Evolutionary conservation across 441 rosid genomes (phyloP), one percentile per base, ranked within the genome.

Genomic region (Populus hybrid): DNA sequence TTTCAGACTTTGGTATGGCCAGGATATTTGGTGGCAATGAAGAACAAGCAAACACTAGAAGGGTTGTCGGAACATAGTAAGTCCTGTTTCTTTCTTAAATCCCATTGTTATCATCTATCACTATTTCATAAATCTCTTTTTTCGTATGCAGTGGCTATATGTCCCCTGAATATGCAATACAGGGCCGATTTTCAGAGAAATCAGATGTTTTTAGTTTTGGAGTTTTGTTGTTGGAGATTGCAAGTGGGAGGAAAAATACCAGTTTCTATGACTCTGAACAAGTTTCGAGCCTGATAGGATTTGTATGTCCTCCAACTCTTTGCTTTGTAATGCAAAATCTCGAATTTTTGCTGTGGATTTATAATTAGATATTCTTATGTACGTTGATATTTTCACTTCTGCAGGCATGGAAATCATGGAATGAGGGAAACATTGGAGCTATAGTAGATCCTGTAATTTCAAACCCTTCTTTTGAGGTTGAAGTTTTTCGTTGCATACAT

Each of bases 391-490:
- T 6, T 11, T 18, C 18, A 10, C 3, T 70, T 70, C 5, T 53
- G 50, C 81, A 90, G 97, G 91, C 89, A 28, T 94, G 95, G 95
- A 84, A 86, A 59, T 70, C 88, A 63, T 89, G 93, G 94, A 88
- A 76, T 1, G 94, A 86, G 18, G 86, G 82, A 23, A 79, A 84
- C 65, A 63, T 78, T 32, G 72, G 67, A 23, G 81, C 68, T 11
- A 38, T 91, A 50, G 75, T 85, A 3, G 88, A 87, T 85, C 81
- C 81, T 0, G 14, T 6, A 1, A 70, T 85, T 35, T 78, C 14
- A 2, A 84, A 80, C 10, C 70, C 75, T 16, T 14, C 50, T 46
- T 72, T 53, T 42, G 50, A 10, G 50, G 50, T 42, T 10, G 50
- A 42, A 42, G 4, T 42, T 42, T 42, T 42, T 11, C 50, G 14